Percentiles rank a stretch among this genome's conserved stretches.
These are phyloP conservation scores for Pulicaria dysenterica DNA, from an alignment of 129 eudicot species.

Conservation along the genomic window DNA sequence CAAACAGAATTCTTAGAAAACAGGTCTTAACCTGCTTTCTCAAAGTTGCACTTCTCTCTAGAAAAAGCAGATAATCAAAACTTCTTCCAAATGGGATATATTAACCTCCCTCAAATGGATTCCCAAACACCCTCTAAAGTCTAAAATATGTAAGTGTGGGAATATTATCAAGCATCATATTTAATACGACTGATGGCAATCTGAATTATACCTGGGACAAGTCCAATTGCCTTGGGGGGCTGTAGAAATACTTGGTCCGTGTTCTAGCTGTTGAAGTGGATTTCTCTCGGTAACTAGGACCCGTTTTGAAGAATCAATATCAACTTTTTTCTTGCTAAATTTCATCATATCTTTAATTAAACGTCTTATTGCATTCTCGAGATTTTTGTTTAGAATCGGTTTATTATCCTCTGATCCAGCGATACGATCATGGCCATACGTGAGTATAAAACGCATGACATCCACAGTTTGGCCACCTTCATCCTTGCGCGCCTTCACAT, in stretches of 20 bases:
- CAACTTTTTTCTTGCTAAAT: conserved; percentile 37
- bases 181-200: neutral
- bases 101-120: no score
- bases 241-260: conserved; percentile 24
- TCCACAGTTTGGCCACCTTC: conserved; percentile 73
- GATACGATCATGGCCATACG: conserved; percentile 58
- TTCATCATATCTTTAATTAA: conserved; percentile 61
- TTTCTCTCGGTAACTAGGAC: conserved; percentile 24
- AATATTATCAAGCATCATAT: neutral
- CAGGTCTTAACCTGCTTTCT: no score
- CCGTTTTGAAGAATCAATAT: conserved; percentile 17
- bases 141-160: no score
- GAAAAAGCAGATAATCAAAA: no score
- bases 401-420: conserved; percentile 39
- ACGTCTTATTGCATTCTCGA: conserved; percentile 57
- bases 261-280: conserved; percentile 37
- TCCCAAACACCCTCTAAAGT: no score
- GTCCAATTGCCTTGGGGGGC: conserved; percentile 52
- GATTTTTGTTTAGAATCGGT: conserved; percentile 46
- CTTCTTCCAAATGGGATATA: no score
- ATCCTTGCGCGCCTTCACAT: conserved; percentile 51
- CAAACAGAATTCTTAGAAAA: neutral
- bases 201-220: conserved; percentile 58
- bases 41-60: no score
- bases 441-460: conserved; percentile 70